Evolutionary conservation across 331 rosid species (phyloP).

Genomic region (Cucumis variabilis): DNA sequence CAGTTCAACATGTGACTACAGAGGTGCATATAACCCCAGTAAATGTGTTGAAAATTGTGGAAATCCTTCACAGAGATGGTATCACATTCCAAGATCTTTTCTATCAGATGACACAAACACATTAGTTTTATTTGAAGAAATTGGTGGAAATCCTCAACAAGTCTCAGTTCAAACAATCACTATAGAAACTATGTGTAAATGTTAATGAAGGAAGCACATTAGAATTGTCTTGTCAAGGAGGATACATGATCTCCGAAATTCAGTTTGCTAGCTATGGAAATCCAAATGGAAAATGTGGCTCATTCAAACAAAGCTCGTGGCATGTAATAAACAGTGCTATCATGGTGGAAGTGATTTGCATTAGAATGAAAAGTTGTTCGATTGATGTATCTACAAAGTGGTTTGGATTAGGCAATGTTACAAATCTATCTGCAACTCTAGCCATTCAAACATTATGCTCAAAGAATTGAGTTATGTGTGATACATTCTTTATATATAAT

Average conservation of each 20-base stretch:
- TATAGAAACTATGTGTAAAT: background rate
- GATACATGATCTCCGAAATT: background rate
- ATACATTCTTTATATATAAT: no score
- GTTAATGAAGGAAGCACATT: background rate
- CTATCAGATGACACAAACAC: background rate
- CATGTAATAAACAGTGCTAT: background rate
- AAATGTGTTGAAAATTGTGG: background rate
- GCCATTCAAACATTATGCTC: background rate
- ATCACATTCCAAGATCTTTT: background rate
- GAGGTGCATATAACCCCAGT: background rate
- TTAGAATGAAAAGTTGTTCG: background rate
- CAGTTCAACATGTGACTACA: background rate
- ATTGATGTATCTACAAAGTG: background rate
- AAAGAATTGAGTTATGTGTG: background rate
- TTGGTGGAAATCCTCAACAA: background rate
- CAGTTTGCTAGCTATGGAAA: background rate
- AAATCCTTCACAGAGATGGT: background rate
- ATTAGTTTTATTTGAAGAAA: background rate
- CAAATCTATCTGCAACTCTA: background rate
- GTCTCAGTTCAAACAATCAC: background rate
- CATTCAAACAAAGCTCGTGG: background rate
- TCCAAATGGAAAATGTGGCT: background rate
- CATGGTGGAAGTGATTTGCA: background rate
- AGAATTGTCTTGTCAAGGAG: background rate
- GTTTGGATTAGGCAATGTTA: background rate